phyloP scores from a whole-genome alignment of 148 eudicot species.

The Vaccinium macrocarpon region DNA sequence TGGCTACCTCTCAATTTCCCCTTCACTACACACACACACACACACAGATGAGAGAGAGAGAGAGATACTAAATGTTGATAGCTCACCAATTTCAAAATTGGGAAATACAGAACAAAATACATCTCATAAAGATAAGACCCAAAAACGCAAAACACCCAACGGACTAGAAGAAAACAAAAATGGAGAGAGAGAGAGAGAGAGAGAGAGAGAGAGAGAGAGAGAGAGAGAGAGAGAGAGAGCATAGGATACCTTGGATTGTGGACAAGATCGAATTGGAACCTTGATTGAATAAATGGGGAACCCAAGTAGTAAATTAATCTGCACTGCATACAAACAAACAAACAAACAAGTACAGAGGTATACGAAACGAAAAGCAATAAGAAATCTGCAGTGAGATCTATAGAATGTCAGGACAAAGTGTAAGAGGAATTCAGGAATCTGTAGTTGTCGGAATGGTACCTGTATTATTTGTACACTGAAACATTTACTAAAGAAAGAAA shows the following conservation, averaged over 20 bases:
- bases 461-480: no score
- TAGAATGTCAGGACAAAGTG: background rate
- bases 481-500: background rate
- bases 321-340: conserved; percentile 4
- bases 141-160: background rate
- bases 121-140: background rate
- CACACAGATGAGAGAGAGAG: no score
- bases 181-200: background rate
- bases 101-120: background rate
- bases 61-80: background rate
- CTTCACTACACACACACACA: background rate
- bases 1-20: background rate
- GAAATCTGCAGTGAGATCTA: background rate
- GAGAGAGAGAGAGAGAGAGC: background rate
- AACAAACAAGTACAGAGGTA: background rate
- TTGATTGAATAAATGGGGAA: background rate
- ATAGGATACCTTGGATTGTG: conserved; percentile 3
- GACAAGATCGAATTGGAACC: background rate
- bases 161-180: background rate
- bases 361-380: background rate
- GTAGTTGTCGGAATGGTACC: background rate
- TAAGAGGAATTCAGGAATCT: background rate
- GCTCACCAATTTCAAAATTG: background rate
- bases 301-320: background rate
- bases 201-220: background rate